Percentiles rank a stretch among this genome's conserved stretches.
Conservation (phyloP, 345 rosid genomes). For the Moringa oleifera region DNA sequence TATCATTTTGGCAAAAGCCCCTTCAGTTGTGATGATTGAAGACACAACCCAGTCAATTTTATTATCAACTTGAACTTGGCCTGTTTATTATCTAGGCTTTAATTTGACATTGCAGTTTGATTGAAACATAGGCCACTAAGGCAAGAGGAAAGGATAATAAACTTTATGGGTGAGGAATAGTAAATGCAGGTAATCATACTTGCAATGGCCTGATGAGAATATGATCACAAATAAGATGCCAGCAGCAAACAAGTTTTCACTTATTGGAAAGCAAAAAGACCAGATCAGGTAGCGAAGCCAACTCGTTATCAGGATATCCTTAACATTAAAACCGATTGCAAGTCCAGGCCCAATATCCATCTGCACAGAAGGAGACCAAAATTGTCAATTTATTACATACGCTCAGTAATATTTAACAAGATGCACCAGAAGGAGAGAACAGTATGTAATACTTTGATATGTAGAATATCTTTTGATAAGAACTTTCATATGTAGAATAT, state of each 20-base stretch:
- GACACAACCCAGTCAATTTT: too few relatives aligned
- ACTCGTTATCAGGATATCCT: conserved; percentile 68
- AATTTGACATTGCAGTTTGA: too few relatives aligned
- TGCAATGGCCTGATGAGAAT: too few relatives aligned
- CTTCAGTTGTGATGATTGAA: too few relatives aligned
- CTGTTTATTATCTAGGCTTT: too few relatives aligned
- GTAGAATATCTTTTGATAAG: background rate
- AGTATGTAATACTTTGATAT: too few relatives aligned
- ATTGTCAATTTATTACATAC: conserved; percentile 10
- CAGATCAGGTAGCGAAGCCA: conserved; percentile 1
- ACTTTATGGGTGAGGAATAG: too few relatives aligned
- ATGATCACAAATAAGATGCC: background rate
- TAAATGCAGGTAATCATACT: too few relatives aligned
- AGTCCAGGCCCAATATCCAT: conserved; percentile 65
- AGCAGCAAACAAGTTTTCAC: background rate
- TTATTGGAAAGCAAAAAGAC: background rate
- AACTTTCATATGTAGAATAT: conserved; percentile 9
- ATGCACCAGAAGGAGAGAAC: conserved; percentile 10
- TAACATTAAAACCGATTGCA: conserved; percentile 75
- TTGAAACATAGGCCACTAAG: too few relatives aligned
- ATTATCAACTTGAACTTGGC: too few relatives aligned
- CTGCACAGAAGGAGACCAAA: conserved; percentile 44
- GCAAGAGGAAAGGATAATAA: too few relatives aligned
- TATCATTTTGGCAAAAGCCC: too few relatives aligned
- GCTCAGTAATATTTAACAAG: background rate